A percentile compares a stretch with the other conserved stretches of the same genome.
Conservation (phyloP, 2,329 filamentous ascomycete genomes). For the Westerdykella ornata region DNA sequence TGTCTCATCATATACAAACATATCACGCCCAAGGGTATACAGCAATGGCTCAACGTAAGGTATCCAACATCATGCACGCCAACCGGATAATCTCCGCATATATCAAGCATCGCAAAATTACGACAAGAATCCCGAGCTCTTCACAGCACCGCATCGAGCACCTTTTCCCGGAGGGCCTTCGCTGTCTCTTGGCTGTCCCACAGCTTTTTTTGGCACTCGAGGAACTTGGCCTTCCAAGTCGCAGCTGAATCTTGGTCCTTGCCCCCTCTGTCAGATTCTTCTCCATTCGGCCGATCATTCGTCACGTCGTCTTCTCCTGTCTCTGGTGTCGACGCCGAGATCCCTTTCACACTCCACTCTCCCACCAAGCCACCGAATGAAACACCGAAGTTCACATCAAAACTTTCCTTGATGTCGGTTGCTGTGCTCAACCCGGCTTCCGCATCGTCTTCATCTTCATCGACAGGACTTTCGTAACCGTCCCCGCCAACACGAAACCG, state of each 20-base stretch:
- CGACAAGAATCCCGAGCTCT: no score
- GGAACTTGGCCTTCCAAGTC: constrained; percentile 31
- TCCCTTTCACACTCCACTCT: constrained; percentile 39
- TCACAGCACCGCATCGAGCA: constrained; percentile 37
- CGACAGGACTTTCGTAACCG: constrained; percentile 37
- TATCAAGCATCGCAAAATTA: no score
- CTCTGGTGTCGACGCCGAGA: constrained; percentile 17
- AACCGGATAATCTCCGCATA: no score
- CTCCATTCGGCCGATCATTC: constrained; percentile 1
- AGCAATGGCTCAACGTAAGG: not conserved
- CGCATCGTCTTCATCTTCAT: constrained; percentile 36
- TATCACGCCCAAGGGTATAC: not conserved
- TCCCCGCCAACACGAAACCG: constrained; percentile 39
- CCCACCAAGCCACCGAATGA: constrained; percentile 39
- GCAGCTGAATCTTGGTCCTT: constrained; percentile 10
- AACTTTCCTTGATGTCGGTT: constrained; percentile 33
- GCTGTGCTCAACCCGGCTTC: constrained; percentile 2
- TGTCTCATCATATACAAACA: no score
- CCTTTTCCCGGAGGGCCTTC: constrained; percentile 30
- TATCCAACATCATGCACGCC: not conserved
- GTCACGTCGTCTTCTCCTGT: constrained; percentile 2
- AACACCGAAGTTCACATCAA: constrained; percentile 41
- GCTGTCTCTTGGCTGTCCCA: constrained; percentile 33
- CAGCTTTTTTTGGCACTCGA: constrained; percentile 30
- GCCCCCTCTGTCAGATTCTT: constrained; percentile 6